These are phyloP conservation scores for Magnolia kwangsiensis DNA, from an alignment of 164 flowering plant genomes.

Conservation along the genomic window DNA sequence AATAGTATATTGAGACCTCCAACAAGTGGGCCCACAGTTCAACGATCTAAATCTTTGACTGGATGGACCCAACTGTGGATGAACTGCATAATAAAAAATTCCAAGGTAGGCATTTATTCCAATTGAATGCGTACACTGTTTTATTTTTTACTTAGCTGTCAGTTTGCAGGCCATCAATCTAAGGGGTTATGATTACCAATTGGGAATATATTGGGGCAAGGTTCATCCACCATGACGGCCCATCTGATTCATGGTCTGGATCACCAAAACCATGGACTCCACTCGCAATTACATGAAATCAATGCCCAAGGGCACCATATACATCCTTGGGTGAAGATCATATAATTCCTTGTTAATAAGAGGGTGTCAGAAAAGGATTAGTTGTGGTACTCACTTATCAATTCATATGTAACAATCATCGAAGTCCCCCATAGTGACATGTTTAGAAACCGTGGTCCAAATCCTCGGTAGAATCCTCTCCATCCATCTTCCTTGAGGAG, in stretches of 20 bases:
- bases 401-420: conserved; percentile 84
- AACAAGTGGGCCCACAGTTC: too few species aligned
- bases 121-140: too few species aligned
- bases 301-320: too few species aligned
- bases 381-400: conserved; percentile 52
- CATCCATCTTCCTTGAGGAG: conserved; percentile 83
- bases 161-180: too few species aligned
- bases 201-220: not conserved
- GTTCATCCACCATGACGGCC: not conserved
- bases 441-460: conserved; percentile 84
- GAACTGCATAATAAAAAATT: too few species aligned
- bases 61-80: too few species aligned
- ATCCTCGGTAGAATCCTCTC: conserved; percentile 85
- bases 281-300: not conserved
- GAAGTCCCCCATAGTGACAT: conserved; percentile 90
- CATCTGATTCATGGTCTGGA: not conserved
- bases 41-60: too few species aligned
- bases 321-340: not conserved
- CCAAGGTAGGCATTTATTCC: too few species aligned
- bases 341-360: not conserved
- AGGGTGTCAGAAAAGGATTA: not conserved
- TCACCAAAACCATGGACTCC: not conserved
- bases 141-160: too few species aligned
- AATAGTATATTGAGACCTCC: too few species aligned
- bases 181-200: not conserved